Base-by-base conservation (phyloP, 441 rosid species). In the Capsella rubella region DNA sequence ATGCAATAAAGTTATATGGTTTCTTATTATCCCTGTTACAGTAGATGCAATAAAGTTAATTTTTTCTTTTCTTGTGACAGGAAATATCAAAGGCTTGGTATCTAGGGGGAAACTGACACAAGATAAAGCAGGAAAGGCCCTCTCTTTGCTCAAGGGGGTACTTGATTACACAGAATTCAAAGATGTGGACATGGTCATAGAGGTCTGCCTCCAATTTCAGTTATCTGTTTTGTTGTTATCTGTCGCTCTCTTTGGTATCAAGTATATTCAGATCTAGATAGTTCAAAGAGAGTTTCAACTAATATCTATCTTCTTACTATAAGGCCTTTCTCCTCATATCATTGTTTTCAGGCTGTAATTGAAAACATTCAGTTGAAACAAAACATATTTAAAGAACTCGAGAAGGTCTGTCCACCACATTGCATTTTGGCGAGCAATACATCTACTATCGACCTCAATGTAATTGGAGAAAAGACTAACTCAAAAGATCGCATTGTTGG, bases 121-220 rank as follows among this genome's bases (percentile, higher is more conserved):
- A 69, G 97, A 84, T 72, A 84, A 85, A 79, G 97, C 92, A 71
- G 89, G 86, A 32, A 87, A 88, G 82, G 90, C 92, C 55, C 82
- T 92, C 32, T 86, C 91, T 40, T 82, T 90, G 83, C 88, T 95
- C 13, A 89, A 86, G 82, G 98, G 99, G 76, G 95, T 73, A 29
- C 73, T 92, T 67, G 96, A 92, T 69, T 95, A 95, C 77, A 75
- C 90, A 31, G 95, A 89, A 62, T 89, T 95, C 70, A 87, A 79
- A 81, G 93, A 95, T 67, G 97, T 92, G 69, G 99, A 95, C 75
- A 87, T 92, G 95, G 97, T 95, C 74, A 88, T 95, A 68, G 99
- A 95, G 97, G 99, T 89, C 29, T 50, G 85, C 42, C 68, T 54
- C 67, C 68, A 61, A 34, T 55, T 69, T 45, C 34, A 47, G 12